A percentile compares a stretch with the other conserved stretches of the same genome.
Conservation (phyloP, 495 filamentous ascomycete species). For the Neurospora sp. region DNA sequence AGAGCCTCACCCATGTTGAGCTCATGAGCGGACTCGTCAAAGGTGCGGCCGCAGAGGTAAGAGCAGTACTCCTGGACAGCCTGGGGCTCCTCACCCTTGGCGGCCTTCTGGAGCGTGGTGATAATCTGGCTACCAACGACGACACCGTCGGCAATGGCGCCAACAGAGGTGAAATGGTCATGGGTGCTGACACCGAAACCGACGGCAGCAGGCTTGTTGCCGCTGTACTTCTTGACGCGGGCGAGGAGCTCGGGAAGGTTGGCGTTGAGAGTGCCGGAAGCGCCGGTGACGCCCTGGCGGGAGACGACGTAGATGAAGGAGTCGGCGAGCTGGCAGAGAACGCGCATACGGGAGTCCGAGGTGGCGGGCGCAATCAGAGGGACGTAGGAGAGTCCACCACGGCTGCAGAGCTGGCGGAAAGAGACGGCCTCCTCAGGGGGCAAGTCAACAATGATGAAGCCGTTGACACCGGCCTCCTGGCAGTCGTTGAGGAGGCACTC, state of each 20-base stretch:
- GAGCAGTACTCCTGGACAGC: slow-evolving; percentile 79
- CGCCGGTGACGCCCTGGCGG: slow-evolving; percentile 93
- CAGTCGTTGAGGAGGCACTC: slow-evolving; percentile 79
- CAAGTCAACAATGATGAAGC: slow-evolving; percentile 94
- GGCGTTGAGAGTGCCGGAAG: slow-evolving; percentile 67
- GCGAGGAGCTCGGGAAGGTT: slow-evolving; percentile 70
- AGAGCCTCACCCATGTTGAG: slow-evolving; percentile 57
- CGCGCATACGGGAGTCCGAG: slow-evolving; percentile 83
- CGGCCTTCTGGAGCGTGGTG: slow-evolving; percentile 62
- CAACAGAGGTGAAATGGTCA: slow-evolving; percentile 83
- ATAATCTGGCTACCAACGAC: slow-evolving; percentile 97
- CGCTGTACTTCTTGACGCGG: slow-evolving; percentile 87
- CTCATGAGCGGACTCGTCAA: slow-evolving; percentile 42
- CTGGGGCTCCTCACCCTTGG: slow-evolving; percentile 58
- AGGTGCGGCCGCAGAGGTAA: slow-evolving; percentile 58
- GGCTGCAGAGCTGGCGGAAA: slow-evolving; percentile 77
- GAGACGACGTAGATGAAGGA: slow-evolving; percentile 99
- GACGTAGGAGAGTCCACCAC: slow-evolving; percentile 77
- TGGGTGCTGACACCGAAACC: slow-evolving; percentile 94
- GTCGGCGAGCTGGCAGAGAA: slow-evolving; percentile 93
- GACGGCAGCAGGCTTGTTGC: slow-evolving; percentile 77
- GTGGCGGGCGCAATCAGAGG: slow-evolving; percentile 92
- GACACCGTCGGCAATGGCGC: slow-evolving; percentile 79
- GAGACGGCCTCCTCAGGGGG: slow-evolving; percentile 93
- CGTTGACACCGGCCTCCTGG: slow-evolving; percentile 79